Evolutionary conservation across 768 basidiomycete species (phyloP).

Genomic region (Rossbeevera mucosa): DNA sequence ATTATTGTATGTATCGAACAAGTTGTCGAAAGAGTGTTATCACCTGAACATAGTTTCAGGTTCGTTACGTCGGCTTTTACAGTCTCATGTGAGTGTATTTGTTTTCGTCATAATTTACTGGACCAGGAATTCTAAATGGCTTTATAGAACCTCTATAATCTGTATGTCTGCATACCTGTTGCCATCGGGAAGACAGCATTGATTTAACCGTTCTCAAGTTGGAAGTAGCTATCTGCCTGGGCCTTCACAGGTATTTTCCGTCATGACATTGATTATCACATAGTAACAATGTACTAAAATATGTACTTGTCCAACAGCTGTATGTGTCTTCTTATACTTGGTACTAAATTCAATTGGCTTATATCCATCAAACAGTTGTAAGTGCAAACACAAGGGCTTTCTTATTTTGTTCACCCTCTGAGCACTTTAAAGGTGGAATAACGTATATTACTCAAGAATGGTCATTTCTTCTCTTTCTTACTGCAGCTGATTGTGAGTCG

Average conservation of each 20-base stretch:
- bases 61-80: neutral
- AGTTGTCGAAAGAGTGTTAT: neutral
- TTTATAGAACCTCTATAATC: too few species aligned
- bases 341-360: neutral
- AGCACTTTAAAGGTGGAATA: neutral
- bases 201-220: neutral
- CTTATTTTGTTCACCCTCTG: neutral
- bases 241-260: neutral
- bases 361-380: neutral
- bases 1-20: neutral
- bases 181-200: too few species aligned
- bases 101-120: neutral
- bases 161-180: too few species aligned
- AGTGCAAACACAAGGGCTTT: neutral
- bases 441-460: neutral
- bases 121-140: neutral
- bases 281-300: neutral
- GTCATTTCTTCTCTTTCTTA: neutral
- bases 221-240: neutral
- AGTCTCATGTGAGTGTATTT: neutral
- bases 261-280: neutral
- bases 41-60: neutral
- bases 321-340: neutral
- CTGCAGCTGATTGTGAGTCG: neutral
- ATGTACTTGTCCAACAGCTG: neutral